Evolutionary conservation across 305 asterid genomes (phyloP).

Genomic region (Ilex paraguariensis): DNA sequence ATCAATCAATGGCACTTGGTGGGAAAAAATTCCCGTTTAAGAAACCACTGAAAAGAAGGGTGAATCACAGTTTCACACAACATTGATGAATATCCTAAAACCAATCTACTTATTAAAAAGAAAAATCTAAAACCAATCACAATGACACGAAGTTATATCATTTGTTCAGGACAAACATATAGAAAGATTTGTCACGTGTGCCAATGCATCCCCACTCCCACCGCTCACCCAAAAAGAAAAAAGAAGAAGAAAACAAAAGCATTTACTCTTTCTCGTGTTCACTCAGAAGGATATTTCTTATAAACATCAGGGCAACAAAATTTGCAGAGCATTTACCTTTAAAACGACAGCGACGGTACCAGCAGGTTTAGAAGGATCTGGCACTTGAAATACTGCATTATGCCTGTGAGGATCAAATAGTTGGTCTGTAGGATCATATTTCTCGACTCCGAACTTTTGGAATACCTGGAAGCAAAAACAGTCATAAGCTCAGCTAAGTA

Average conservation of each 20-base stretch:
- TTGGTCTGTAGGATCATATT: slow-evolving; percentile 58
- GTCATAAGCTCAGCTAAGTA: neutral
- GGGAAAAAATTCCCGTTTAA: neutral
- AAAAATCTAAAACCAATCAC: no score
- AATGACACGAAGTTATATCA: no score
- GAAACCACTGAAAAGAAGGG: neutral
- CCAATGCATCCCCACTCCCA: no score
- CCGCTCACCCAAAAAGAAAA: no score
- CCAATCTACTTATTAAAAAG: no score
- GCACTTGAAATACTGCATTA: slow-evolving; percentile 88
- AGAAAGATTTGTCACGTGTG: no score
- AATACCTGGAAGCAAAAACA: slow-evolving; percentile 48
- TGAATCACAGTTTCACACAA: neutral
- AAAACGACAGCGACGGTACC: slow-evolving; percentile 71
- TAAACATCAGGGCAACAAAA: neutral
- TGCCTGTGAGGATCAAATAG: slow-evolving; percentile 90
- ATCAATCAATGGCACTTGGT: no score
- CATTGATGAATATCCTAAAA: neutral
- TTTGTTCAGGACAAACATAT: no score
- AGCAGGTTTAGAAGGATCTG: slow-evolving; percentile 82
- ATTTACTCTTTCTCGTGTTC: no score
- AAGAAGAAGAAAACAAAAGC: no score
- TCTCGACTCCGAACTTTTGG: slow-evolving; percentile 72
- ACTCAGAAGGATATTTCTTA: no score
- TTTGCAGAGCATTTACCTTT: slow-evolving; percentile 44